Base-by-base conservation (phyloP, 805 yeast species). In the Yarrowia hollandica region DNA sequence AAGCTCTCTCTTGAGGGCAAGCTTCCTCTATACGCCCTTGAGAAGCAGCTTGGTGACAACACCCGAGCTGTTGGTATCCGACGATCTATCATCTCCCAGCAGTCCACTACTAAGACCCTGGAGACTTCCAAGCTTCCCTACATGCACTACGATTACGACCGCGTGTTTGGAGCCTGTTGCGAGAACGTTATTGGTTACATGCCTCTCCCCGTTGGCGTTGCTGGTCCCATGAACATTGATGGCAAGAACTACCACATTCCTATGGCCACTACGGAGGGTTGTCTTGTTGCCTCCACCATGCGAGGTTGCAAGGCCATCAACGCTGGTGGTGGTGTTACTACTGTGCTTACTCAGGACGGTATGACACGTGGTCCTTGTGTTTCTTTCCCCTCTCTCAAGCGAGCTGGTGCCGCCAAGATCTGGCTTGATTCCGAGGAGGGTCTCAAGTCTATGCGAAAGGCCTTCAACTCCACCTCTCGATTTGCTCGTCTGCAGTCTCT, bases 341-440 rank as follows among this genome's bases (percentile, higher is more conserved):
- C 99, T 26, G 96, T 92, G 22, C 79, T 94, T 65, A 89, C 97
- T 12, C 87, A 84, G 66, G 99, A 94, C 71, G 97, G 98, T 73
- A 94, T 94, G 99, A 91, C 99, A 15, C 87, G 99, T 77, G 99
- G 99, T 35, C 99, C 99, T 41, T 90, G 97, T 80, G 97, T 94
- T 55, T 77, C 87, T 28, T 94, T 94, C 79, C 87, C 94, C 41
- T 74, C 86, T 8, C 80, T 94, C 69, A 71, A 77, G 22, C 83
- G 97, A 74, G 90, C 98, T 10, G 99, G 98, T 68, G 90, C 90
- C 22, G 94, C 96, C 67, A 94, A 94, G 72, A 73, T 88, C 26
- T 94, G 97, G 97, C 77, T 94, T 60, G 99, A 94, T 71, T 88
- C 96, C 30, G 96, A 87, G 63, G 98, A 90, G 67, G 99, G 99